These are phyloP conservation scores for Hansfordia pulvinata DNA, from an alignment of 2,329 filamentous ascomycete genomes.

Conservation along the genomic window DNA sequence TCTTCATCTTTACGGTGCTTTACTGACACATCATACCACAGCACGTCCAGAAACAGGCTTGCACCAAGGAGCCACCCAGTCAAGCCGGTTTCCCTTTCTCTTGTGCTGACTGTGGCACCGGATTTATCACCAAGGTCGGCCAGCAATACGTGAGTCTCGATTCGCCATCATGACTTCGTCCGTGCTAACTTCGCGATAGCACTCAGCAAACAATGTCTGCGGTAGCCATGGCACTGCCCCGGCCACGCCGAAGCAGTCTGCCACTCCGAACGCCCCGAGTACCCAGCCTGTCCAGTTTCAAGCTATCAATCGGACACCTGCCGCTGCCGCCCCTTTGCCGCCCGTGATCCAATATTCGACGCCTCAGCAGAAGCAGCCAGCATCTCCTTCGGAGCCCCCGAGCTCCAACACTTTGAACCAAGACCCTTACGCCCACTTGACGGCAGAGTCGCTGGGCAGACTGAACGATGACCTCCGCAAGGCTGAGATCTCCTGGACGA, in stretches of 20 bases:
- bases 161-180: constrained; percentile 3
- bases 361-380: neutral
- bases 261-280: constrained; percentile 4
- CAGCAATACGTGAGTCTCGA: constrained; percentile 23
- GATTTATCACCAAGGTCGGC: constrained; percentile 26
- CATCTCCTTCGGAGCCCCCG: constrained; percentile 4
- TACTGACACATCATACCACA: constrained; percentile 10
- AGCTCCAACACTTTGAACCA: constrained; percentile 9
- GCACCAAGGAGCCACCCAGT: constrained; percentile 11
- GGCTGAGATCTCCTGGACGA: constrained; percentile 23
- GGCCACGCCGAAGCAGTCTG: constrained; percentile 8
- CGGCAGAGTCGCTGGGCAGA: constrained; percentile 11
- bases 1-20: neutral
- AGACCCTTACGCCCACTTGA: constrained; percentile 33
- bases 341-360: neutral
- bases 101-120: constrained; percentile 30
- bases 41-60: constrained; percentile 21
- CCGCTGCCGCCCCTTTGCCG: neutral
- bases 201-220: constrained; percentile 29
- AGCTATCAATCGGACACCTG: neutral
- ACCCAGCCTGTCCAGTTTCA: constrained; percentile 4
- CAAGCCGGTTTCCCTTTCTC: constrained; percentile 18
- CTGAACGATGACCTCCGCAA: constrained; percentile 22
- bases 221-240: constrained; percentile 21
- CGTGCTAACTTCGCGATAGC: constrained; percentile 11